Evolutionary conservation across 2,329 filamentous ascomycete genomes (phyloP), one percentile per base, ranked within the genome.

Genomic region (Hypoxylon sp.): DNA sequence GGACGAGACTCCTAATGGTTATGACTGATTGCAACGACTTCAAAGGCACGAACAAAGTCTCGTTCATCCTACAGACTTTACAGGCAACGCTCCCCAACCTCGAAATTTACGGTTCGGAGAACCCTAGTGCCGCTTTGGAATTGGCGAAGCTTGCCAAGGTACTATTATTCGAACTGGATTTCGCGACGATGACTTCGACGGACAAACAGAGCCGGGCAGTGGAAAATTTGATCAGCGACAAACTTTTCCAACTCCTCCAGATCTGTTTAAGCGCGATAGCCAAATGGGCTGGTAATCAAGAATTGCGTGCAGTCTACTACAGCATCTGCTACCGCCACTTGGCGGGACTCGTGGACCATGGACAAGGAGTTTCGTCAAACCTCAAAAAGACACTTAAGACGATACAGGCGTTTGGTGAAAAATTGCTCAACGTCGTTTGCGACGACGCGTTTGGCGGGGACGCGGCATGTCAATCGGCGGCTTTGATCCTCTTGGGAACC

Each of bases 391-490:
- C 92, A 0, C 86, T 97, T 73, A 94, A 93, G 78, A 89, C 91
- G 3, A 90, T 94, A 44, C 83, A 84, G 54, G 78, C 85, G 11
- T 87, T 87, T 48, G 94, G 96, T 42, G 92, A 94, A 74, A 87
- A 92, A 60, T 84, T 98, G 42, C 87, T 98, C 67, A 94, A 95
- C 74, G 90, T 94, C 26, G 86, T 98, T 47, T 98, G 94, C 77
- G 96, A 99, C 76, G 96, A 99, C 81, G 94, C 94, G 19, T 95
- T 94, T 78, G 90, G 92, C 66, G 94, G 94, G 42, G 92, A 95
- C 75, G 87, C 92, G 39, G 88, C 86, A 11, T 97, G 93, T 79
- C 92, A 97, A 76, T 90, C 97, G 3, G 91, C 95, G 0, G 94
- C 96, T 10, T 84, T 98, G 47, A 87, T 98, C 39, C 85, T 98